phyloP scores from a whole-genome alignment of 306 rosid genomes.

The Quillaja saponaria region DNA sequence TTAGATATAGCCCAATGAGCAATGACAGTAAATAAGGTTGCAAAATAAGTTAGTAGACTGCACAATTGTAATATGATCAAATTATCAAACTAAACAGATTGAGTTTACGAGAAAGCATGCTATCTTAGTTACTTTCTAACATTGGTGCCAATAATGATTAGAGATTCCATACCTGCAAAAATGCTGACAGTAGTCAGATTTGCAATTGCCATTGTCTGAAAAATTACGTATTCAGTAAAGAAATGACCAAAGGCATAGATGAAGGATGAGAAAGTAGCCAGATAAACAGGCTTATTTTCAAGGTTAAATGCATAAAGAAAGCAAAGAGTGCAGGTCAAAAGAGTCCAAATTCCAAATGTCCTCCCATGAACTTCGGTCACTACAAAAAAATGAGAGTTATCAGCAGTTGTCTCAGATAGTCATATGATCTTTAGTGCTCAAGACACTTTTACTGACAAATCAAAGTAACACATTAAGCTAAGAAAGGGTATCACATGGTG shows the following conservation, averaged over 20 bases:
- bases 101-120: neutral
- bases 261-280: constrained; percentile 79
- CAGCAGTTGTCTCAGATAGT: constrained; percentile 22
- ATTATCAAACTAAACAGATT: constrained; percentile 4
- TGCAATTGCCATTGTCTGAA: constrained; percentile 70
- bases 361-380: constrained; percentile 99
- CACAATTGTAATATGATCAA: no score
- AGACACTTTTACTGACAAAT: no score
- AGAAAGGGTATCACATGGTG: no score
- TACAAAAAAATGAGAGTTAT: constrained; percentile 28
- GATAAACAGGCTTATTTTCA: constrained; percentile 81
- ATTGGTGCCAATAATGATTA: constrained; percentile 6
- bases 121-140: neutral
- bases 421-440: neutral
- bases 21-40: no score
- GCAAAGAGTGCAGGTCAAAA: constrained; percentile 93
- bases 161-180: constrained; percentile 67
- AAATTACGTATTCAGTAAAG: constrained; percentile 70
- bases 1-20: no score
- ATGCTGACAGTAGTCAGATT: constrained; percentile 78
- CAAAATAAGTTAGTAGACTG: no score
- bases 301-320: constrained; percentile 89
- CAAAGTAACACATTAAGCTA: no score
- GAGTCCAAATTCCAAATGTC: constrained; percentile 92
- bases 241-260: constrained; percentile 92